These are phyloP conservation scores for Alternaria dauci DNA, from an alignment of 2,329 filamentous ascomycete genomes.

Conservation along the genomic window DNA sequence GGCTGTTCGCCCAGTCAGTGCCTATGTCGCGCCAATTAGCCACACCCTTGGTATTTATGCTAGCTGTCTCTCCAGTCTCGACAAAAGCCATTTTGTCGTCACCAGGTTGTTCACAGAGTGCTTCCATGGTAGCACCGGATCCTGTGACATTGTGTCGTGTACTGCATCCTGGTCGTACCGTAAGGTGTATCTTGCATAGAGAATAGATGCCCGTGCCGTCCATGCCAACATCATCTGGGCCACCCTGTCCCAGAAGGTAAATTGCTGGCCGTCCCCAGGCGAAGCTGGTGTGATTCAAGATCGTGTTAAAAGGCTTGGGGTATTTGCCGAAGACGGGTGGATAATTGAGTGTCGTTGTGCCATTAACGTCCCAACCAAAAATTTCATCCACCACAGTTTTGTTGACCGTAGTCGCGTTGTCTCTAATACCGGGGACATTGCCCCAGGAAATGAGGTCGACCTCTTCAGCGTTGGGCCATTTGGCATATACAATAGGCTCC, in stretches of 20 bases:
- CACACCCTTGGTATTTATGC: slow-evolving; percentile 58
- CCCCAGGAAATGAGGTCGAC: slow-evolving; percentile 38
- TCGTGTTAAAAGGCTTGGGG: slow-evolving; percentile 71
- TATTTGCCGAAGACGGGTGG: slow-evolving; percentile 55
- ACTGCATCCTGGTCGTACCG: slow-evolving; percentile 70
- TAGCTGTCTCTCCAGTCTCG: slow-evolving; percentile 60
- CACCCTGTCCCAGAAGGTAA: slow-evolving; percentile 66
- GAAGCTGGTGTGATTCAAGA: slow-evolving; percentile 49
- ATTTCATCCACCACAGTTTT: slow-evolving; percentile 70
- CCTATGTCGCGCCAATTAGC: slow-evolving; percentile 57
- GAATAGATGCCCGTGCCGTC: slow-evolving; percentile 59
- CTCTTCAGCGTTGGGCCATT: slow-evolving; percentile 60
- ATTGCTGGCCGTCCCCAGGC: slow-evolving; percentile 61
- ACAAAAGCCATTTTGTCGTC: slow-evolving; percentile 68
- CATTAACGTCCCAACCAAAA: slow-evolving; percentile 68
- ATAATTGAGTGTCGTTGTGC: slow-evolving; percentile 60
- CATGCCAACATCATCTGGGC: slow-evolving; percentile 26
- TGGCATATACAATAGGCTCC: slow-evolving; percentile 68
- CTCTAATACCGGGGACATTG: slow-evolving; percentile 13
- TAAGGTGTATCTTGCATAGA: slow-evolving; percentile 72
- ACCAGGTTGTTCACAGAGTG: slow-evolving; percentile 66
- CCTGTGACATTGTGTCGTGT: slow-evolving; percentile 61
- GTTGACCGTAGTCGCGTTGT: slow-evolving; percentile 39
- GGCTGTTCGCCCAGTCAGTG: slow-evolving; percentile 53
- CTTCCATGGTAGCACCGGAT: slow-evolving; percentile 66